These are phyloP conservation scores for Taphrina wiesneri DNA, from an alignment of 1,139 yeast species.

Conservation along the genomic window DNA sequence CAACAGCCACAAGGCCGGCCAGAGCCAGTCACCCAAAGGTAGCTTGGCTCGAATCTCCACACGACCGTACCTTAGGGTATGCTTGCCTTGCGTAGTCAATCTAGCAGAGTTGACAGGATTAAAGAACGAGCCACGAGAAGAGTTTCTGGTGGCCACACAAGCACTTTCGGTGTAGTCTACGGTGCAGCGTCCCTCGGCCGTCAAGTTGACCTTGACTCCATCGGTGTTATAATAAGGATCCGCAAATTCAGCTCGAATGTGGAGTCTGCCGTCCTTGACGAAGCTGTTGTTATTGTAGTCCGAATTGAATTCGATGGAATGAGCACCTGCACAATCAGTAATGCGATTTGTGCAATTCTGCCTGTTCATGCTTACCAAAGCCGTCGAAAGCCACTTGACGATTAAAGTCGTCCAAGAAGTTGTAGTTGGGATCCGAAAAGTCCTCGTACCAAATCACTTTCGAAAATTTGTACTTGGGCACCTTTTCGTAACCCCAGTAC, in stretches of 20 bases:
- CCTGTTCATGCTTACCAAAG: not conserved
- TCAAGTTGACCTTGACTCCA: conserved; percentile 38
- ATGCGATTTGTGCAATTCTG: not conserved
- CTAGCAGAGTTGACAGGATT: conserved; percentile 39
- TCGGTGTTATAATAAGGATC: conserved; percentile 34
- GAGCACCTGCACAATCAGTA: not conserved
- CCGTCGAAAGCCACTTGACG: conserved; percentile 38
- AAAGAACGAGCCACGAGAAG: conserved; percentile 34
- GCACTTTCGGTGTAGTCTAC: conserved; percentile 12
- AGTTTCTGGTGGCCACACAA: conserved; percentile 37
- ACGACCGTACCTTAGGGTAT: conserved; percentile 36
- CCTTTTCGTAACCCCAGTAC: conserved; percentile 37
- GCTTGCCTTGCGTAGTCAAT: conserved; percentile 36
- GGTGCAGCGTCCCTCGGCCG: conserved; percentile 37
- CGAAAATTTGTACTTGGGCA: conserved; percentile 36
- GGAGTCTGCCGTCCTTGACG: conserved; percentile 36
- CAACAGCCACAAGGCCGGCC: conserved; percentile 40
- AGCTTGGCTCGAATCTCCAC: conserved; percentile 38
- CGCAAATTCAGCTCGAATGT: conserved; percentile 38
- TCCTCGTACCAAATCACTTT: conserved; percentile 36
- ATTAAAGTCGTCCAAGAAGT: conserved; percentile 34
- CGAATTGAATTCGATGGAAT: conserved; percentile 37
- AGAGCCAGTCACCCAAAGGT: conserved; percentile 39
- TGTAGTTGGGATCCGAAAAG: conserved; percentile 12
- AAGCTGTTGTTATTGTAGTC: conserved; percentile 35